Evolutionary conservation across 1,284 basidiomycete genomes (phyloP).

Genomic region (Puccinia novopanici): DNA sequence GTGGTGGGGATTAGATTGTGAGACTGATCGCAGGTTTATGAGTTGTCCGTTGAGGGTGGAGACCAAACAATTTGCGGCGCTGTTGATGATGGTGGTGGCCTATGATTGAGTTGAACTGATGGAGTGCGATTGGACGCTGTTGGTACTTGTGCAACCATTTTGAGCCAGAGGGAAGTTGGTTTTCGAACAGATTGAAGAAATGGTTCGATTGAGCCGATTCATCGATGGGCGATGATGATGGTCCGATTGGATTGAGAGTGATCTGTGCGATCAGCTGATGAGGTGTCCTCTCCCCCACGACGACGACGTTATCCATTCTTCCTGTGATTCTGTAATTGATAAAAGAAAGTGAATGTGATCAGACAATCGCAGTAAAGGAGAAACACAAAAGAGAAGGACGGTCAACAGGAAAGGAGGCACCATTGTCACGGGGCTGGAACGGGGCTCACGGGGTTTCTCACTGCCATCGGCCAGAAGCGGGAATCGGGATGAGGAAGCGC

Average conservation of each 20-base stretch:
- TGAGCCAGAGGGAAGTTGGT: constrained; percentile 1
- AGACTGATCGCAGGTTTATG: not conserved
- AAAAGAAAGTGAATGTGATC: not conserved
- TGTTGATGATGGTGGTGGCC: not conserved
- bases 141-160: constrained; percentile 10
- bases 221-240: constrained; percentile 13
- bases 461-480: no score
- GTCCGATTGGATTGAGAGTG: not conserved
- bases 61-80: constrained; percentile 1
- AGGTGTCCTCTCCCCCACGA: not conserved
- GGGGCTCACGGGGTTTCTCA: no score
- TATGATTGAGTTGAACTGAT: constrained; percentile 27
- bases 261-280: constrained; percentile 11
- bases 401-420: not conserved
- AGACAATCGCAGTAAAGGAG: not conserved
- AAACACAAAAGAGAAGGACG: not conserved
- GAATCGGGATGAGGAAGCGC: no score
- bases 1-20: constrained; percentile 1
- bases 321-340: not conserved
- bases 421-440: no score
- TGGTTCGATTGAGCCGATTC: constrained; percentile 4
- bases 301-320: not conserved
- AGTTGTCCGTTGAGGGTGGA: constrained; percentile 24
- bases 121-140: not conserved
- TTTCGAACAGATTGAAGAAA: not conserved